A percentile compares a stretch with the other conserved stretches of the same genome.
phyloP scores from a whole-genome alignment of 495 filamentous ascomycete genomes.

The Sordaria brevicollis region DNA sequence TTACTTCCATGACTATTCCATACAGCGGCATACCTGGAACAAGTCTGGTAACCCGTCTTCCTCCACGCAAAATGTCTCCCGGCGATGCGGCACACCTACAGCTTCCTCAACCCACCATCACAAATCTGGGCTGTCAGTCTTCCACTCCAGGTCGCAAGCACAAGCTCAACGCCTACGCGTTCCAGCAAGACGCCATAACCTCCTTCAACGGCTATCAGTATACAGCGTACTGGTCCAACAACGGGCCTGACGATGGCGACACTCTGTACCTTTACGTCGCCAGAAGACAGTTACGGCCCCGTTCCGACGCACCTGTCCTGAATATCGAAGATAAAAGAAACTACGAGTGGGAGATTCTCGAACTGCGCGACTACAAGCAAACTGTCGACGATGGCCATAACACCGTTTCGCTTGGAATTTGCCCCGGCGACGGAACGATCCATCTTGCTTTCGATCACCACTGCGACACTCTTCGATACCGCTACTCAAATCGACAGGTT shows the following conservation, averaged over 20 bases:
- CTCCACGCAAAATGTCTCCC: background rate
- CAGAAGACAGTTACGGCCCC: constrained; percentile 25
- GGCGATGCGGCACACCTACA: background rate
- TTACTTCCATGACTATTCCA: background rate
- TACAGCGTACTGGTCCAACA: constrained; percentile 30
- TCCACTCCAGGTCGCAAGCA: constrained; percentile 17
- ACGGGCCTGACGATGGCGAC: constrained; percentile 13
- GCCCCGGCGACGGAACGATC: constrained; percentile 36
- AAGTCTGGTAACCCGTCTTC: background rate
- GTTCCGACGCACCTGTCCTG: background rate
- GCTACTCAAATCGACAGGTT: constrained; percentile 25
- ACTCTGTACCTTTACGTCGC: constrained; percentile 33
- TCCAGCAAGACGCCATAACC: constrained; percentile 32
- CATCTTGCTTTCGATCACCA: constrained; percentile 38
- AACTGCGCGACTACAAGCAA: constrained; percentile 38
- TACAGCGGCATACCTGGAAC: background rate
- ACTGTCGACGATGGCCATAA: constrained; percentile 41
- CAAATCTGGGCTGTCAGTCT: constrained; percentile 26
- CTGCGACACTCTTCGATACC: constrained; percentile 33
- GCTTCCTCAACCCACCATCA: constrained; percentile 16
- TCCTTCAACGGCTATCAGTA: constrained; percentile 36
- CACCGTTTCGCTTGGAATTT: constrained; percentile 39
- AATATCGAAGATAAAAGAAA: background rate
- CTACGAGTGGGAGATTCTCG: constrained; percentile 28
- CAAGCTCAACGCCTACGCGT: constrained; percentile 32